Percentiles rank a stretch among this genome's conserved stretches.
These are phyloP conservation scores for Gnetum montanum DNA, from an alignment of 75 land plant genomes.

Conservation along the genomic window DNA sequence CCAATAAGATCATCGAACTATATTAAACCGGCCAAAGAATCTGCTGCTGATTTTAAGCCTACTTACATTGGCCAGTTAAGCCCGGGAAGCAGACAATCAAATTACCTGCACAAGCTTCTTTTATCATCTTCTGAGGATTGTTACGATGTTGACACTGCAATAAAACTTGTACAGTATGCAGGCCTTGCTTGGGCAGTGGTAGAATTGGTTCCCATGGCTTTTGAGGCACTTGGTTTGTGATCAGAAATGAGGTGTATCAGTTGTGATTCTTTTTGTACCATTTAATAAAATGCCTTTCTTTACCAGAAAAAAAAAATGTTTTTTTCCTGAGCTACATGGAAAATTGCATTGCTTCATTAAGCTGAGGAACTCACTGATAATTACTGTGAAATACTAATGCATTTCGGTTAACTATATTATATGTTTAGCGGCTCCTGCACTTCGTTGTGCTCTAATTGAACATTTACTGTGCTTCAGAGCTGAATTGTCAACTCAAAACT, in stretches of 20 bases:
- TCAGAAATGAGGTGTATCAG: neutral
- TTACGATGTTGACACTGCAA: constrained; percentile 90
- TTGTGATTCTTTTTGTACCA: constrained; percentile 5
- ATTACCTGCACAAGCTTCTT: constrained; percentile 30
- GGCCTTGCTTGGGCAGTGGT: constrained; percentile 97
- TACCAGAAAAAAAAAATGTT: too few relatives aligned
- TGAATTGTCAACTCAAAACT: too few relatives aligned
- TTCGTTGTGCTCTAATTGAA: too few relatives aligned
- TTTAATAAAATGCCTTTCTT: neutral
- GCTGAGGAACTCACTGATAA: too few relatives aligned
- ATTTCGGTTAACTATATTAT: too few relatives aligned
- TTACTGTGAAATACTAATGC: too few relatives aligned
- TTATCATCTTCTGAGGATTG: constrained; percentile 23
- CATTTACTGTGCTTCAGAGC: too few relatives aligned
- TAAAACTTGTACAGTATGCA: constrained; percentile 81
- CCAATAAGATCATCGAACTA: constrained; percentile 67
- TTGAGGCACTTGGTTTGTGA: constrained; percentile 50
- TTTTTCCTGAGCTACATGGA: too few relatives aligned
- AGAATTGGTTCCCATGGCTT: constrained; percentile 68
- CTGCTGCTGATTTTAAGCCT: too few relatives aligned
- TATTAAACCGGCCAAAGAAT: constrained; percentile 24
- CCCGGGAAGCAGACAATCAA: constrained; percentile 21
- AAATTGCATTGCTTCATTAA: too few relatives aligned
- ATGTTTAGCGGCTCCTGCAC: too few relatives aligned
- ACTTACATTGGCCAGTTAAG: constrained; percentile 5